Percentiles rank a stretch among this genome's conserved stretches.
phyloP scores from a whole-genome alignment of 1,139 yeast genomes.

The Lodderomyces oxycetoniae region DNA sequence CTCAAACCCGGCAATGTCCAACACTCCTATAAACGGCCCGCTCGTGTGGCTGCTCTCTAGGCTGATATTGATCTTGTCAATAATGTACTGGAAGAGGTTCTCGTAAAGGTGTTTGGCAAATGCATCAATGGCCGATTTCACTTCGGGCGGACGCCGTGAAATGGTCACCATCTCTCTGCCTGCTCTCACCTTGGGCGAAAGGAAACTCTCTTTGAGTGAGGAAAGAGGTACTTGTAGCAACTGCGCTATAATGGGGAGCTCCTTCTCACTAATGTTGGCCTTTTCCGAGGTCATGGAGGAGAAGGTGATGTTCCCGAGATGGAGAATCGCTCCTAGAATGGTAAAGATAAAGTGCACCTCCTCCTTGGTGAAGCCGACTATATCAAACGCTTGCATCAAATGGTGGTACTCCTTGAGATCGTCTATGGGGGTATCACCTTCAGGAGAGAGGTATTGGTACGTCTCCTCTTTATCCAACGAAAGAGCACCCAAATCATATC shows the following conservation, averaged over 20 bases:
- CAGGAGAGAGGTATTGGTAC: conserved; percentile 54
- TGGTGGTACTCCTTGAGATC: conserved; percentile 64
- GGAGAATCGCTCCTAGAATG: conserved; percentile 71
- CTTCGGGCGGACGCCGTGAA: conserved; percentile 76
- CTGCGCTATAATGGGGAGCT: conserved; percentile 54
- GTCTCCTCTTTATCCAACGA: conserved; percentile 42
- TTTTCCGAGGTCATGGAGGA: conserved; percentile 72
- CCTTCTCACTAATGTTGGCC: conserved; percentile 56
- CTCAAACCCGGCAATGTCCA: conserved; percentile 98
- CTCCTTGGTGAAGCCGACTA: conserved; percentile 61
- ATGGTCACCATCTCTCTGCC: conserved; percentile 85
- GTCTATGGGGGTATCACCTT: conserved; percentile 50
- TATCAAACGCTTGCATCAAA: conserved; percentile 61
- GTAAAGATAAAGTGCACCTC: conserved; percentile 61
- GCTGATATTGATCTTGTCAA: conserved; percentile 69
- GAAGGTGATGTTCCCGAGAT: conserved; percentile 80
- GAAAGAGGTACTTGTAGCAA: conserved; percentile 61
- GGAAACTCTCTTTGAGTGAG: conserved; percentile 52
- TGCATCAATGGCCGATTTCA: conserved; percentile 78
- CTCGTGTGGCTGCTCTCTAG: conserved; percentile 33
- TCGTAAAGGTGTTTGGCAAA: conserved; percentile 85
- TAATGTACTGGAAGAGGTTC: conserved; percentile 72
- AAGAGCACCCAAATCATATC: conserved; percentile 52
- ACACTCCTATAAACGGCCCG: conserved; percentile 76
- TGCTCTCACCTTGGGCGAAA: conserved; percentile 84